Base-by-base conservation (phyloP, 768 basidiomycete genomes). In the Rhizopogon rudus region DNA sequence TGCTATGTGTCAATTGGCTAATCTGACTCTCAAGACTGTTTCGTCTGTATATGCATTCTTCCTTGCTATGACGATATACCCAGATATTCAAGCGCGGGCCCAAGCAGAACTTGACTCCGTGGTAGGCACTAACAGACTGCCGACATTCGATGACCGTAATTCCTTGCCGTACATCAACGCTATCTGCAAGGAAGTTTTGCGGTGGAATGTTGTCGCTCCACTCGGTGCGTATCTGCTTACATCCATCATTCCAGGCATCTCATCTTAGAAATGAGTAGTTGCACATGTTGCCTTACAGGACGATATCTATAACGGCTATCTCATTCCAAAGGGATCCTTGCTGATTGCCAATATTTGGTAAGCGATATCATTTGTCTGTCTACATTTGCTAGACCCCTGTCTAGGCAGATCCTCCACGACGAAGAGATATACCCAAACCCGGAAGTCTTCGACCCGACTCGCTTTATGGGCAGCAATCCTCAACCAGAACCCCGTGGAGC, bases 271-370 rank as follows among this genome's bases (percentile, higher is more conserved):
- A 6, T 35, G 16, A 20, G 28, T 9, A 60, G 56, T 3, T 2
- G 17, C 44, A 14, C 61, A 61, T 35, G 45, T 50, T 43, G 45
- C 40, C 10, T 52, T 44, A 16, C 45, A 65, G 25, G 65, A 69
- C 8, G n/a, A 53, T 1, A 31, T 53, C 43, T 59, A 61, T 22
- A 40, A 65, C 3, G 67, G 64, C 3, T 61, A 60, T 29, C 9
- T 59, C 0, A 68, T 69, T 3, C 59, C 62, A 1, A 61, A 63
- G 14, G 67, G 64, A 22, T 40, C 55, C 0, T 7, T 40, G 12
- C 31, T 58, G 1, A 3, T 59, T 6, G 20, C 20, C 25, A 65
- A 59, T 6, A 17, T 44, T 28, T 60, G 58, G 65, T 65, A 2
- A 1, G 56, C 60, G 43, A 1, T 12, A 2, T 13, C 2, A 4